Base-by-base conservation (phyloP, 2,329 filamentous ascomycete species). In the Colletotrichum sp. region DNA sequence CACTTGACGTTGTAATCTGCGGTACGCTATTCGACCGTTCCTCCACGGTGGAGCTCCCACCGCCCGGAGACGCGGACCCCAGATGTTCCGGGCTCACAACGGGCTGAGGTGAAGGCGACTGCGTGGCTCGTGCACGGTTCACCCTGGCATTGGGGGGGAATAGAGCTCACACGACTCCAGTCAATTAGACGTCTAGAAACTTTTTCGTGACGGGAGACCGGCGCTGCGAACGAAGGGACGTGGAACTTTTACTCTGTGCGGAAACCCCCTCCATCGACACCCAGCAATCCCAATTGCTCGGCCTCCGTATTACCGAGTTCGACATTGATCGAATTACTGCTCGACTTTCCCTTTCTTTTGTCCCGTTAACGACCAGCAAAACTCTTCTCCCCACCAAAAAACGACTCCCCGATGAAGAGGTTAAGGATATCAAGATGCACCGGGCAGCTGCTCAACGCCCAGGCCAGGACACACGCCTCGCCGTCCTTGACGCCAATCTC, bases 371-470 rank as follows among this genome's bases (percentile, higher is more conserved):
- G 26, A n/a, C 61, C 63, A 18, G 24, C 43, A 61, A 43, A 52
- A 43, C 43, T n/a, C 18, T 52, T 32, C 78, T 32, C 52, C 72
- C 58, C 58, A 63, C 15, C 16, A 36, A 30, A n/a, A 32, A 34
- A 24, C 4, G 21, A 63, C 24, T 48, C 52, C 73, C 74, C 80
- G 77, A 87, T 87, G 86, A 87, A 85, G 85, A 83, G 85, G 81
- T 80, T 85, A 85, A 84, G 85, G 80, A 79, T 83, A 78, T 81
- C 85, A 81, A 82, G 81, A 85, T 86, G 84, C 82, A 83, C 83
- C 80, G 82, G 85, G 81, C 85, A 84, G 80, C 79, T 86, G 81
- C 83, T 86, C 80, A 82, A 82, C 73, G 82, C 84, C 80, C 84
- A 82, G 66, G 60, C 75, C 61, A 71, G 77, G 73, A 61, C 70